Evolutionary conservation across 139 green algal genomes (phyloP).

Genomic region (Ettlia oleoabundans): DNA sequence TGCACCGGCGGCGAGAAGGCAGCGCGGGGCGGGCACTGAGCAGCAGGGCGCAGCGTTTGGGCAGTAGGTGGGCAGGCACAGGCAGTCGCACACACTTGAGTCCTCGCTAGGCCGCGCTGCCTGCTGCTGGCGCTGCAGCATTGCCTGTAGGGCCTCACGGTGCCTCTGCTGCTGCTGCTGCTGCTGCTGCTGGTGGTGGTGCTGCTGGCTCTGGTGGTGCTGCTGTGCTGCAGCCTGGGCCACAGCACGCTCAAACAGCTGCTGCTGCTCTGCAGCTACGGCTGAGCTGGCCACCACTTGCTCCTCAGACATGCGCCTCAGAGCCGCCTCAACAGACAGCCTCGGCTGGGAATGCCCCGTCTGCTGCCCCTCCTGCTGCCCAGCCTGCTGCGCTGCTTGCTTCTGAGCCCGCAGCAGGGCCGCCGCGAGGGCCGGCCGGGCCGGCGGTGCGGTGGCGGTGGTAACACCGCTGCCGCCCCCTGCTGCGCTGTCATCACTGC

Average conservation of each 20-base stretch:
- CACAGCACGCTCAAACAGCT: background rate
- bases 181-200: background rate
- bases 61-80: background rate
- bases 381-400: background rate
- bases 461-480: background rate
- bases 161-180: background rate
- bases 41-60: background rate
- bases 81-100: constrained; percentile 13
- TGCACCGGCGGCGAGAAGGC: background rate
- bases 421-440: too few relatives aligned
- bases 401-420: too few relatives aligned
- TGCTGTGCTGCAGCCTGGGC: background rate
- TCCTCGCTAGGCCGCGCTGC: constrained; percentile 13
- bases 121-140: constrained; percentile 16
- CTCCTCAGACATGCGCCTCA: constrained; percentile 15
- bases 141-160: background rate
- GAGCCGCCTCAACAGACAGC: background rate
- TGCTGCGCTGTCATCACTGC: background rate
- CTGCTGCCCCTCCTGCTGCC: background rate
- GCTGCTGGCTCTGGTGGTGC: background rate
- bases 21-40: background rate
- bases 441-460: background rate
- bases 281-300: background rate
- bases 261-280: background rate
- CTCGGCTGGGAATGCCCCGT: background rate